Evolutionary conservation across 2,329 filamentous ascomycete species (phyloP), one percentile per base, ranked within the genome.

Genomic region (Cytospora mali): DNA sequence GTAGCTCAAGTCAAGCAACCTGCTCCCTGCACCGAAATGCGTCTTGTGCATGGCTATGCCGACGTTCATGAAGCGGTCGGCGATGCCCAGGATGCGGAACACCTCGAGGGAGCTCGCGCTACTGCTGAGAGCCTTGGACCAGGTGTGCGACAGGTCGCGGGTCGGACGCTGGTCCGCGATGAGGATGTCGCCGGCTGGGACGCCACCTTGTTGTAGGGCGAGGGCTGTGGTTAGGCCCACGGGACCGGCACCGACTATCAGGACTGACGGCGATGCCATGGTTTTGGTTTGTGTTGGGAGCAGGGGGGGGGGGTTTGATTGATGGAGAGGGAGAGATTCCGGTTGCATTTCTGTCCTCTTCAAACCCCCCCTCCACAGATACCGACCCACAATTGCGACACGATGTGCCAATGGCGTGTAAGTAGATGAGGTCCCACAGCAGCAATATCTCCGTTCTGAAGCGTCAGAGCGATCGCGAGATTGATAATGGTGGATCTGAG

Each of bases 241-340:
- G 0, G 64, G 64, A 7, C 64, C 64, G 16, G 64, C 64, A 25
- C 64, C 64, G n/a, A 65, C 18, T 29, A 55, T 62, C n/a, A 64
- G 46, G 28, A 66, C 31, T 6, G 46, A n/a, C 4, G 55, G 52
- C 3, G 50, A 25, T 23, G 13, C 0, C 60, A 62, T 64, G 1
- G 6, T 21, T 3, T 29, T 6, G 25, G 6, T 52, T 16, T 5
- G 28, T 52, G 49, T 11, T 52, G 6, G 9, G 25, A 7, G 7
- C n/a, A n/a, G n/a, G n/a, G n/a, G n/a, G n/a, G n/a, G n/a, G n/a
- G n/a, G n/a, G n/a, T 35, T 5, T 11, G 5, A 11, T 33, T 33
- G 29, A 31, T 31, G 2, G 7, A 31, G 29, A 10, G n/a, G n/a
- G n/a, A n/a, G n/a, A n/a, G n/a, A n/a, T n/a, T n/a, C n/a, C n/a